Evolutionary conservation across 2,329 filamentous ascomycete species (phyloP), one percentile per base, ranked within the genome.

Genomic region (Diplodia sapinea): DNA sequence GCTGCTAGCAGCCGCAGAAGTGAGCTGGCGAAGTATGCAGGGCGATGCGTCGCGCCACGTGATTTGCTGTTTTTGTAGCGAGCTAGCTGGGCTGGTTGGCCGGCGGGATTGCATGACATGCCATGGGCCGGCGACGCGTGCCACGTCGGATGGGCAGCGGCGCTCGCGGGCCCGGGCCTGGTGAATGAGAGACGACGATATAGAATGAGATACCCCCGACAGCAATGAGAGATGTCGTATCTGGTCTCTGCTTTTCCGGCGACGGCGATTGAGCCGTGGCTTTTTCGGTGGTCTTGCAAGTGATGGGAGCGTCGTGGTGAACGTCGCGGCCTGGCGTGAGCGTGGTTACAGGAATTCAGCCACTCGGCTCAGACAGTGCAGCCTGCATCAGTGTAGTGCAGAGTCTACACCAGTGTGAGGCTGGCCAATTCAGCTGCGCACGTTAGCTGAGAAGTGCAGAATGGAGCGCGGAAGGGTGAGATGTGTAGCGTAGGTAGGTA

Each of bases 11-110:
- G 17, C 20, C 2, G n/a, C 43, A 20, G 43, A 6, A 20, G 43
- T 63, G 59, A 51, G 59, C 17, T 51, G 47, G 43, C 31, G 15
- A 31, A 5, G 13, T 6, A 13, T 38, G 59, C 59, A 38, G 6
- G 59, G n/a, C 20, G 59, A 26, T 63, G 11, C 29, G 47, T 63
- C 20, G 31, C 29, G 20, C 59, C 59, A 23, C 40, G 59, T n/a
- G 43, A 63, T 51, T 63, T 63, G 59, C 59, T 63, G 20, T 61
- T 47, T 15, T 12, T 7, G 20, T 29, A 23, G 29, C 0, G 17
- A 36, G 57, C 26, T 29, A 9, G 57, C 20, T 5, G 26, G 59
- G 36, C 36, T 38, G 9, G 36, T 11, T 11, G 36, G 36, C 8
- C 9, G 36, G 11, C 31, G 6, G 36, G 9, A 11, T 13, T 8